phyloP scores from a whole-genome alignment of 2,329 filamentous ascomycete species.

The Neofusicoccum parvum region DNA sequence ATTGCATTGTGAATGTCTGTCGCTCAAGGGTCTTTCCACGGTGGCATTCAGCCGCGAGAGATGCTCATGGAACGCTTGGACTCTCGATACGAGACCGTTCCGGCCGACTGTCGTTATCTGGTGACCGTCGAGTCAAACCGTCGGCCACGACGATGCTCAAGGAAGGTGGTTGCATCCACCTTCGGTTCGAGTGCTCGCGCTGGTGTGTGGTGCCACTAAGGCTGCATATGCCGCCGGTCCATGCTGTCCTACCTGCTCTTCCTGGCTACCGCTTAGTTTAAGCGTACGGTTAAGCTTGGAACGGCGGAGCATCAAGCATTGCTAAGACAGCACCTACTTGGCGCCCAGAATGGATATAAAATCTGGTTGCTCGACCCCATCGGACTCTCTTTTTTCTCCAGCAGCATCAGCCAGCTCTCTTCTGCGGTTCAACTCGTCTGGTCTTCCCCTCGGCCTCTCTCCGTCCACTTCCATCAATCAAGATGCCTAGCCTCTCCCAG shows the following conservation, averaged over 20 bases:
- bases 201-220: not conserved
- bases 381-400: not conserved
- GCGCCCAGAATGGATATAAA: constrained; percentile 12
- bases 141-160: constrained; percentile 3
- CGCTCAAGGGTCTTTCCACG: not conserved
- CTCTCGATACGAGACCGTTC: not conserved
- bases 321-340: constrained; percentile 2
- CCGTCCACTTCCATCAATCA: not conserved
- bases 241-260: not conserved
- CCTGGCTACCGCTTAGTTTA: not conserved
- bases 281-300: constrained; percentile 10
- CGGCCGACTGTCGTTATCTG: constrained; percentile 4
- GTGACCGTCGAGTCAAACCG: not conserved
- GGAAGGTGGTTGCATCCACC: constrained; percentile 5
- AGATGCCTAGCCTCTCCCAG: not conserved
- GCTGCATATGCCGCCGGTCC: not conserved
- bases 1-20: not conserved
- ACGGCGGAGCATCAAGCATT: not conserved
- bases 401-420: constrained; percentile 1
- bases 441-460: not conserved
- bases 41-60: not conserved
- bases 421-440: not conserved
- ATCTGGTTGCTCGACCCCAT: not conserved
- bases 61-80: not conserved
- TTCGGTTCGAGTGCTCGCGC: not conserved